phyloP scores from a whole-genome alignment of 179 eudicot genomes.

The Amaranthus tricolor region DNA sequence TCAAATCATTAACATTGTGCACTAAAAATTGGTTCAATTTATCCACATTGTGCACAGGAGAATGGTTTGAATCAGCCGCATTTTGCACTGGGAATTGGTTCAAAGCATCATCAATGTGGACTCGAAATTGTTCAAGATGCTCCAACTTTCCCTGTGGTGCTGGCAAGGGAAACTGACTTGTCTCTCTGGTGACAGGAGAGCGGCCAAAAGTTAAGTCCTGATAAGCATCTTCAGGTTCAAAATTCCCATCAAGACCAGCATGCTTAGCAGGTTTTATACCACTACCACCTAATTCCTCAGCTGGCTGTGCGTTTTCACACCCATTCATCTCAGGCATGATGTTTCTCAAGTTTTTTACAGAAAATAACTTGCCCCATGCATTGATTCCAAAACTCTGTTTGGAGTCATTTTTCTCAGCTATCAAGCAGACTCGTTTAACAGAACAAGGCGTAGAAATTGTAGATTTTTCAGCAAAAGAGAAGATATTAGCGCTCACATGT shows the following conservation, averaged over 20 bases:
- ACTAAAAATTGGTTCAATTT: conserved; percentile 25
- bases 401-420: conserved; percentile 32
- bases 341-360: conserved; percentile 27
- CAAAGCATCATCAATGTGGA: conserved; percentile 32
- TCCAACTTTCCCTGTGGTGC: conserved; percentile 24
- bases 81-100: neutral
- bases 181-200: conserved; percentile 28
- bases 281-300: conserved; percentile 30
- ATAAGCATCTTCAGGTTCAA: conserved; percentile 14
- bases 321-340: conserved; percentile 25
- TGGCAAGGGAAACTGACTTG: conserved; percentile 27
- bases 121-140: conserved; percentile 32
- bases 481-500: conserved; percentile 29
- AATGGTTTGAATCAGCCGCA: too few relatives aligned
- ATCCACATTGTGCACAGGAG: too few relatives aligned
- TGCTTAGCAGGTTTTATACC: conserved; percentile 15
- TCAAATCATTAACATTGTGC: conserved; percentile 32
- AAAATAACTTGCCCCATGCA: conserved; percentile 25
- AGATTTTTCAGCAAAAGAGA: conserved; percentile 43
- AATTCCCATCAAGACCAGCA: conserved; percentile 21
- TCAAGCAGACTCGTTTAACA: conserved; percentile 29
- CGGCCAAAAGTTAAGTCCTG: conserved; percentile 13
- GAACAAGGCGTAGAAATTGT: conserved; percentile 28
- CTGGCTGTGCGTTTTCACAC: conserved; percentile 31
- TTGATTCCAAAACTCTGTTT: conserved; percentile 40